Evolutionary conservation across 1,284 basidiomycete genomes (phyloP).

Genomic region (Melampsora allii-populina): DNA sequence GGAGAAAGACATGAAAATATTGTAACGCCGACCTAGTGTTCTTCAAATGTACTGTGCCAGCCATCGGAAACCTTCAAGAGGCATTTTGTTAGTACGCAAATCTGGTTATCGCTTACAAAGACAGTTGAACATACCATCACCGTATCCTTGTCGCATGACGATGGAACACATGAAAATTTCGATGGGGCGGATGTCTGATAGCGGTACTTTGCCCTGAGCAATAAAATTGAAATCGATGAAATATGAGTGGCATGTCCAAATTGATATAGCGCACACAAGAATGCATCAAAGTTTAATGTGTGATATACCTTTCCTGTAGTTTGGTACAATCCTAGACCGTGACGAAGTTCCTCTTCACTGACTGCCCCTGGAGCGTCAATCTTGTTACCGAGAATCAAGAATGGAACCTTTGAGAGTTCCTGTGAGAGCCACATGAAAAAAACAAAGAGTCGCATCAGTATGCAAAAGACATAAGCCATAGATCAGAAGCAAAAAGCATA

Average conservation of each 20-base stretch:
- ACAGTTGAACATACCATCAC: conserved; percentile 65
- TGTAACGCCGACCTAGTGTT: too few relatives aligned
- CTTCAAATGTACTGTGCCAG: conserved; percentile 84
- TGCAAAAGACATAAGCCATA: not conserved
- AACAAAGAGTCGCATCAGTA: not conserved
- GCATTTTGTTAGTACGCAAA: not conserved
- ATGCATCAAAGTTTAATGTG: not conserved
- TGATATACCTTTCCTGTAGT: conserved; percentile 89
- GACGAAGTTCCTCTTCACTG: conserved; percentile 94
- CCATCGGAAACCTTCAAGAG: conserved; percentile 72
- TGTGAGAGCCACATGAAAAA: not conserved
- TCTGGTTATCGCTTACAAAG: not conserved
- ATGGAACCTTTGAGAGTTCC: conserved; percentile 90
- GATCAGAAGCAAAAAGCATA: not conserved
- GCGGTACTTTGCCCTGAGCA: conserved; percentile 84
- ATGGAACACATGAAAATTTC: conserved; percentile 99
- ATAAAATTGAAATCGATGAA: conserved; percentile 6
- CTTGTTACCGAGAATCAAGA: conserved; percentile 99
- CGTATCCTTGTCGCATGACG: conserved; percentile 97
- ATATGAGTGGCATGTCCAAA: not conserved
- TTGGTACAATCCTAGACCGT: conserved; percentile 93
- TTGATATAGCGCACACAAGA: not conserved
- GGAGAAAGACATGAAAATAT: too few relatives aligned
- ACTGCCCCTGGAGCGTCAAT: conserved; percentile 98
- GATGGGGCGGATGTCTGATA: conserved; percentile 95